A percentile compares a stretch with the other conserved stretches of the same genome.
Conservation (phyloP, 768 basidiomycete genomes). For the Lanmaoa pseudosensibilis region DNA sequence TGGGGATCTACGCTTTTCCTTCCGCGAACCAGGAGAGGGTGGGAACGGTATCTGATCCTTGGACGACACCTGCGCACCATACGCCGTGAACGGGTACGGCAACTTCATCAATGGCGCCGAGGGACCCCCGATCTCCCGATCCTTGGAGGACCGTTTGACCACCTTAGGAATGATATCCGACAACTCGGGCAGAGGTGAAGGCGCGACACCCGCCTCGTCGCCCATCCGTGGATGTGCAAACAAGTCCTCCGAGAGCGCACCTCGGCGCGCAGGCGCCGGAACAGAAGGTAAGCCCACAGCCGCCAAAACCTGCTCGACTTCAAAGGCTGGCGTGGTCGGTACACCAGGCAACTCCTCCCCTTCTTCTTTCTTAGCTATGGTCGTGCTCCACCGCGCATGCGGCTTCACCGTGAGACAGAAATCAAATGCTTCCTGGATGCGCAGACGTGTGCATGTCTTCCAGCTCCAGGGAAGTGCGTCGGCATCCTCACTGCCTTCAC, state of each 20-base stretch:
- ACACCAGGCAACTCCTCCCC: constrained; percentile 25
- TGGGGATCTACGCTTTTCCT: constrained; percentile 36
- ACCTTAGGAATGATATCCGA: constrained; percentile 47
- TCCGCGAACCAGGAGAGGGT: constrained; percentile 51
- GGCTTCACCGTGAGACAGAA: constrained; percentile 62
- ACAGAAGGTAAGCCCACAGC: constrained; percentile 51
- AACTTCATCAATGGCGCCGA: constrained; percentile 48
- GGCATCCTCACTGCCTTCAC: constrained; percentile 42
- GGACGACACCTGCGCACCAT: constrained; percentile 60
- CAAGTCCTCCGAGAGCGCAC: constrained; percentile 61
- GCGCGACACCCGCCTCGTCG: constrained; percentile 26
- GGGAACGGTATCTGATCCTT: constrained; percentile 75
- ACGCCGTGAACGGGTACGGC: constrained; percentile 72
- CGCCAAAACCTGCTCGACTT: constrained; percentile 58
- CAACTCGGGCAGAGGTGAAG: constrained; percentile 31
- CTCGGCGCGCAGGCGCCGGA: constrained; percentile 55
- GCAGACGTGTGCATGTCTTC: constrained; percentile 66
- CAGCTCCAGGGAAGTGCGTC: constrained; percentile 75
- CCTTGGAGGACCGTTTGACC: constrained; percentile 46
- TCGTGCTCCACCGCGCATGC: constrained; percentile 36
- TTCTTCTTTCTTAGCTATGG: constrained; percentile 33
- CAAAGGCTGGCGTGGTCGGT: constrained; percentile 39
- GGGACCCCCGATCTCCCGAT: constrained; percentile 42
- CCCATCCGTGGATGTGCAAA: constrained; percentile 51
- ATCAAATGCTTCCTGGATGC: constrained; percentile 79